Base-by-base conservation (phyloP, 2,329 filamentous ascomycete species). In the Pseudocercospora pini-densiflorae region DNA sequence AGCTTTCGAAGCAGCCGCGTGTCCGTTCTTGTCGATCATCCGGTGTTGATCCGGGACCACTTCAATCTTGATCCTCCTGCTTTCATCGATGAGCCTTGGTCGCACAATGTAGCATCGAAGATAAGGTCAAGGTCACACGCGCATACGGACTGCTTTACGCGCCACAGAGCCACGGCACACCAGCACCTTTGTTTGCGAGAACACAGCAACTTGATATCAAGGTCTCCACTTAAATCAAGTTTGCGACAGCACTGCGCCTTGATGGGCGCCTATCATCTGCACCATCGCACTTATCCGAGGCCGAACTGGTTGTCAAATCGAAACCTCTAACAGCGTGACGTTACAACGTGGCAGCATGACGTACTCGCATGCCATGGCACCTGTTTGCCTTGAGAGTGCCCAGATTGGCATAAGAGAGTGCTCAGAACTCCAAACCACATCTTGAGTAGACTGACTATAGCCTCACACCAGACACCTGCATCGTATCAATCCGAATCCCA, bases 321-420 rank as follows among this genome's bases (percentile, higher is more conserved):
- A 55, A 55, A 27, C 51, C 23, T 55, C 16, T 33, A 31, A 31
- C 51, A 55, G 23, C 51, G 27, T 55, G 51, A 55, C 51, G 51
- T 27, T 24, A 14, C 51, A 55, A 55, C 31, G 57, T 59, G 40
- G 57, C 57, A 59, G 27, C 57, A 59, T 59, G 31, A 59, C 57
- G 57, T 59, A 59, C 33, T 5, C 10, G 23, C 12, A 27, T 27
- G 51, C 31, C 40, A 40, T 59, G 19, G 57, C 31, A 45, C 33
- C 29, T 45, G 57, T 45, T 59, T 59, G 57, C 19, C 21, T 59
- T 2, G 36, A 40, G 33, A 5, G 27, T 23, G n/a, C 27, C 57
- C 12, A 45, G 31, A 7, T n/a, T 21, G 51, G 9, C 21, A 54
- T 55, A 55, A 55, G 24, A 51, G 24, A 27, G 24, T 29, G 51